Conservation (phyloP, 129 eudicot species). For the Mikania micrantha region DNA sequence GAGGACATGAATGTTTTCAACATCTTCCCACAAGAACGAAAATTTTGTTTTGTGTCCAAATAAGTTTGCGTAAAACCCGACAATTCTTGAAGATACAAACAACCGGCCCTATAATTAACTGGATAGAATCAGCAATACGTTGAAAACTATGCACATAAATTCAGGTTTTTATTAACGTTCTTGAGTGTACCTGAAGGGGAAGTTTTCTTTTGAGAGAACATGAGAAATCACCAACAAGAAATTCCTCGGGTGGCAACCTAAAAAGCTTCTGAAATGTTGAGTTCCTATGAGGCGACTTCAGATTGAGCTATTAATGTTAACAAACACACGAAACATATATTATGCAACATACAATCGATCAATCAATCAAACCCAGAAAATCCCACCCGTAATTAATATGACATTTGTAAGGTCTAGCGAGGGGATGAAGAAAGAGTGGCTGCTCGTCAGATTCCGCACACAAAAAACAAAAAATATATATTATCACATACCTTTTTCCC, state of each 20-base stretch:
- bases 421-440: too few species aligned
- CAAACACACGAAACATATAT: too few species aligned
- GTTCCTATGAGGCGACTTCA: slow-evolving; percentile 82
- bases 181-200: slow-evolving; percentile 68
- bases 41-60: slow-evolving; percentile 82
- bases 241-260: slow-evolving; percentile 90
- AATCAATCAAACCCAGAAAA: neutral
- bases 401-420: too few species aligned
- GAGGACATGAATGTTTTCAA: slow-evolving; percentile 71
- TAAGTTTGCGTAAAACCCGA: slow-evolving; percentile 79
- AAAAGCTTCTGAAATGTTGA: slow-evolving; percentile 74
- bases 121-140: neutral
- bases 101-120: slow-evolving; percentile 69
- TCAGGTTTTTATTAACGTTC: neutral
- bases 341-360: too few species aligned
- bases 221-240: slow-evolving; percentile 78
- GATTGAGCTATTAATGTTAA: too few species aligned
- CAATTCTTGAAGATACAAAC: slow-evolving; percentile 77
- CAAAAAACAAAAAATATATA: neutral
- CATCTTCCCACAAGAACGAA: slow-evolving; percentile 89
- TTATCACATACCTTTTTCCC: slow-evolving; percentile 69
- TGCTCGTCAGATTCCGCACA: too few species aligned
- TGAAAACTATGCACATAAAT: neutral
- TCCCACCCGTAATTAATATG: too few species aligned
- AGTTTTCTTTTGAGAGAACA: slow-evolving; percentile 80